Evolutionary conservation across 78 protist genomes (phyloP).

Genomic region (Chrysochromulina parva): DNA sequence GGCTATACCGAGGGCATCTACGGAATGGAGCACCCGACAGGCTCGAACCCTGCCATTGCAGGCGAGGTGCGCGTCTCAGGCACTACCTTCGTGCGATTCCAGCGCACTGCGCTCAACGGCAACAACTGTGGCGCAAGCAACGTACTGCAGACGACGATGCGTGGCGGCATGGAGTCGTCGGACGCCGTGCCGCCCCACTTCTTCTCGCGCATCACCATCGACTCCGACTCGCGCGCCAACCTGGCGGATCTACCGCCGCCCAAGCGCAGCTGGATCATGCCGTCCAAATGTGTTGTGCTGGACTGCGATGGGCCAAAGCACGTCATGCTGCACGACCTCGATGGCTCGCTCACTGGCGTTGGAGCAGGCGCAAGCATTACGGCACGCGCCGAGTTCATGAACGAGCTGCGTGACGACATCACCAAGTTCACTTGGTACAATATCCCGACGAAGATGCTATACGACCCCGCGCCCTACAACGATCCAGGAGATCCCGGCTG

Average conservation of each 20-base stretch:
- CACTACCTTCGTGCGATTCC: not conserved
- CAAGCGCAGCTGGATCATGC: not conserved
- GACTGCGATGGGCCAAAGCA: constrained; percentile 21
- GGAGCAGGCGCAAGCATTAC: not conserved
- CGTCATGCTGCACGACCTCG: not conserved
- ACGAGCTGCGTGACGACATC: not conserved
- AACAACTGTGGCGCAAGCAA: too few relatives aligned
- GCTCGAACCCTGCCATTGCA: not conserved
- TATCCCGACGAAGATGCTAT: not conserved
- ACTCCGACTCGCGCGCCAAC: not conserved
- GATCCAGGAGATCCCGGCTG: too few relatives aligned
- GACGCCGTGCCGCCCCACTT: not conserved
- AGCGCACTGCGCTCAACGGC: too few relatives aligned
- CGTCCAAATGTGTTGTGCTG: not conserved
- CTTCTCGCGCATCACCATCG: not conserved
- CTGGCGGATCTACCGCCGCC: not conserved
- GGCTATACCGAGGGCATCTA: too few relatives aligned
- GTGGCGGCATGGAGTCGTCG: too few relatives aligned
- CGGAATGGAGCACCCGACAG: too few relatives aligned
- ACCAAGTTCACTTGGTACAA: not conserved
- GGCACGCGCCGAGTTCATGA: not conserved
- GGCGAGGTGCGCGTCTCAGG: not conserved
- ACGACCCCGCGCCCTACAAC: not conserved
- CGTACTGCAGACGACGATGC: too few relatives aligned
- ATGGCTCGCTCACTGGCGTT: not conserved